These are phyloP conservation scores for Leavenworthia alabamica DNA, from an alignment of 345 rosid species.

Conservation along the genomic window DNA sequence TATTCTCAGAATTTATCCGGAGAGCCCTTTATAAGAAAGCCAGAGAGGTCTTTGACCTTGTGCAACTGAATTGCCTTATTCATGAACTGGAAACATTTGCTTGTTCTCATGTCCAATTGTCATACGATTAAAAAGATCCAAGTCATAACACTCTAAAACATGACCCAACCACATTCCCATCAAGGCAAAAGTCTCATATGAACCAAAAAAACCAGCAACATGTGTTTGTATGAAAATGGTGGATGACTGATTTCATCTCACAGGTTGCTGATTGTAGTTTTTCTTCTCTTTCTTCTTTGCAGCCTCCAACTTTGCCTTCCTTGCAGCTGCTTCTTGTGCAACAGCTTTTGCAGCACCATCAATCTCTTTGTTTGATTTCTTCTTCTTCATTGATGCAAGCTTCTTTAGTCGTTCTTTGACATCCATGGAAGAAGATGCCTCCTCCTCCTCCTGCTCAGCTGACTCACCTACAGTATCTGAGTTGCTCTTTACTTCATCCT, in stretches of 20 bases:
- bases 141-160: slow-evolving; percentile 4
- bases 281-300: slow-evolving; percentile 88
- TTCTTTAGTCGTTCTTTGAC: slow-evolving; percentile 66
- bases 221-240: slow-evolving; percentile 24
- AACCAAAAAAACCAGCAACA: slow-evolving; percentile 15
- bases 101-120: not conserved
- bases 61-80: too few species aligned
- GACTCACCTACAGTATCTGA: slow-evolving; percentile 29
- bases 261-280: slow-evolving; percentile 77
- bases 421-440: slow-evolving; percentile 34
- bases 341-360: slow-evolving; percentile 63
- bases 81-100: not conserved
- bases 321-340: slow-evolving; percentile 68
- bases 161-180: slow-evolving; percentile 16
- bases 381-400: slow-evolving; percentile 54
- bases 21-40: slow-evolving; percentile 11
- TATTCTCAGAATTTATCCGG: not conserved
- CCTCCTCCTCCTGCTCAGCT: slow-evolving; percentile 35
- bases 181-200: slow-evolving; percentile 18
- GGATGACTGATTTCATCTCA: slow-evolving; percentile 36
- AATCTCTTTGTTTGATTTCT: slow-evolving; percentile 67
- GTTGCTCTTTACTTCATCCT: slow-evolving; percentile 26
- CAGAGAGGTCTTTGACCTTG: not conserved
- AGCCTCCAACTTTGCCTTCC: slow-evolving; percentile 59
- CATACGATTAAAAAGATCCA: slow-evolving; percentile 1